Evolutionary conservation across 192 early-diverging fungal species (phyloP), one percentile per base, ranked within the genome.

Genomic region (Haplosporangium gracile): DNA sequence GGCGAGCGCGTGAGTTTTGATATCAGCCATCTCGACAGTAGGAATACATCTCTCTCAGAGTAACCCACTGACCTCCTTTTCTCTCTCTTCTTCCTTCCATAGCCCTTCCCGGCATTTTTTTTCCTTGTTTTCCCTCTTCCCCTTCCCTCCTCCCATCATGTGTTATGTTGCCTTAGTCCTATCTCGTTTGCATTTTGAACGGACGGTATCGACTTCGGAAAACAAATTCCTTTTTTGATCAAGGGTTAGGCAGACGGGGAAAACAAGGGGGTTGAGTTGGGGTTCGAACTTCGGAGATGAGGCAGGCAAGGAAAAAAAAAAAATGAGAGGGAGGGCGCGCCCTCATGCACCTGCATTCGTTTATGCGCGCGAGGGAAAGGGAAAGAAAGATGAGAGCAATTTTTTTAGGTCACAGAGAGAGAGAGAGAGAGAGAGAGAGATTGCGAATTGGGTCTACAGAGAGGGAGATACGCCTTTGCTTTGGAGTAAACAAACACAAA

Each of bases 201-300:
- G 60, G 43, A 2, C 43, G 10, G 7, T 7, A 22, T 26, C 49
- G 43, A 57, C 42, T 75, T 75, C 74, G 74, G 74, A 75, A 57
- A 75, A 75, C 32, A 75, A 55, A 53, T 57, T 75, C 74, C 74
- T 75, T 75, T 75, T 75, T 75, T 42, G 53, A 51, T 47, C 72
- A 43, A 18, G 45, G 40, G 45, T 32, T 29, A 16, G 38, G 9
- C 16, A 22, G 70, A 16, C 15, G 36, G n/a, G 34, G 68, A 70
- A 22, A 70, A 39, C 68, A 18, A 70, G 68, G 38, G 65, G 53
- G 53, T 63, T 63, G 57, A 29, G 60, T 10, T 26, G 60, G 26
- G 60, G 26, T 26, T 29, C 11, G 26, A 2, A 51, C 18, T 65
- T 65, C 60, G 60, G 60, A 65, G 60, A 65, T 65, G 60, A 60